Conservation (phyloP, 495 filamentous ascomycete genomes). For the Annulohypoxylon stygium region DNA sequence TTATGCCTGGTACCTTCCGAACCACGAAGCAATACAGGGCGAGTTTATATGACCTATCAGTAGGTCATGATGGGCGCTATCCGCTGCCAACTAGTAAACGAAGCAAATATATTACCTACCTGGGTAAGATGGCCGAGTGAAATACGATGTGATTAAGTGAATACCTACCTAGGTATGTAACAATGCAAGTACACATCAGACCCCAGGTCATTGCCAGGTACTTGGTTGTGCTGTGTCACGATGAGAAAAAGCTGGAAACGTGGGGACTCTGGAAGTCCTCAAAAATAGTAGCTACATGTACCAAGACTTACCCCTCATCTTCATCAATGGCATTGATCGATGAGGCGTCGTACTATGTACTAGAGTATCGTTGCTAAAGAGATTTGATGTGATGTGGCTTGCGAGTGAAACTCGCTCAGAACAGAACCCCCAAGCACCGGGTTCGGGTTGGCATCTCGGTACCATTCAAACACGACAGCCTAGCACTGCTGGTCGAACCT, state of each 20-base stretch:
- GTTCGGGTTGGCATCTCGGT: conserved; percentile 11
- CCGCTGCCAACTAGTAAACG: conserved; percentile 21
- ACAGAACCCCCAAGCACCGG: conserved; percentile 8
- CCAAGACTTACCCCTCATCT: conserved; percentile 39
- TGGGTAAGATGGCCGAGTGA: neutral
- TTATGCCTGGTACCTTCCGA: conserved; percentile 27
- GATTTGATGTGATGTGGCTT: conserved; percentile 37
- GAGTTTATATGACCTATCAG: conserved; percentile 21
- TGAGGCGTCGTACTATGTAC: conserved; percentile 21
- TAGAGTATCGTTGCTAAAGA: conserved; percentile 3
- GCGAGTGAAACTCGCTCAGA: conserved; percentile 29
- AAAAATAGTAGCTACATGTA: conserved; percentile 45
- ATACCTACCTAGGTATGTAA: neutral
- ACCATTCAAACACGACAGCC: conserved; percentile 2
- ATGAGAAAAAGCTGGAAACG: conserved; percentile 39
- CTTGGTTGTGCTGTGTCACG: conserved; percentile 29
- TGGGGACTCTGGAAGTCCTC: conserved; percentile 30
- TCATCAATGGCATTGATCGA: conserved; percentile 32
- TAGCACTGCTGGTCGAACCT: conserved; percentile 1
- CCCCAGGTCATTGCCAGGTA: conserved; percentile 1
- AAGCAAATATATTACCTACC: conserved; percentile 5
- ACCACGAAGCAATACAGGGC: conserved; percentile 5
- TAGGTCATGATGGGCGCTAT: conserved; percentile 10
- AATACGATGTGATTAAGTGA: neutral
- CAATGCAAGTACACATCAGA: conserved; percentile 2